A percentile compares a stretch with the other conserved stretches of the same genome.
Conservation (phyloP, 371 early-diverging fungal genomes). For the Mortierella sp. region DNA sequence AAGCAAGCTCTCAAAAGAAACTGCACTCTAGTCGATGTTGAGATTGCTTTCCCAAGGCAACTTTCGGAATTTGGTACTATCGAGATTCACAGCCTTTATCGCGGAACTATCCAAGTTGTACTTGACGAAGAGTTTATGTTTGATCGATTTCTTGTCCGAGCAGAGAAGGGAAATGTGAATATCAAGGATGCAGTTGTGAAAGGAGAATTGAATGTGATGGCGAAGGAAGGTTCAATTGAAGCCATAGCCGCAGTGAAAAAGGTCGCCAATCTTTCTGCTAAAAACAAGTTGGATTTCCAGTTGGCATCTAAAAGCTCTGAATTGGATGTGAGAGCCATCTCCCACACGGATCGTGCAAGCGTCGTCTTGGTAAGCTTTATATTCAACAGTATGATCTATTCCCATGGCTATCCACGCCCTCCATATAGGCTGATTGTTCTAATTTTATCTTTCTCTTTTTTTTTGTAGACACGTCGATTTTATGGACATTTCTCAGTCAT, state of each 20-base stretch:
- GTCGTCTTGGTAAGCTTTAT: background rate
- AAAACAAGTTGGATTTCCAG: background rate
- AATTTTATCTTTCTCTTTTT: background rate
- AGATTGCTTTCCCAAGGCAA: constrained; percentile 14
- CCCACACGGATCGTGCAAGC: background rate
- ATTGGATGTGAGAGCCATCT: background rate
- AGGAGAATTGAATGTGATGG: background rate
- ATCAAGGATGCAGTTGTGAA: background rate
- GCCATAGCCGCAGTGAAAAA: background rate
- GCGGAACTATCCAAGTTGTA: constrained; percentile 4
- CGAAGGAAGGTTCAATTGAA: constrained; percentile 6
- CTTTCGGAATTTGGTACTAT: background rate
- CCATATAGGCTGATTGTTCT: too few species aligned
- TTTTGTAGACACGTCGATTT: background rate
- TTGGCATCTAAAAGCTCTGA: background rate
- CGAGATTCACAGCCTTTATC: constrained; percentile 5
- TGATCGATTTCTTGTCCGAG: background rate
- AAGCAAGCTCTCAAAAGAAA: constrained; percentile 4
- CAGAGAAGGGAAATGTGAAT: background rate
- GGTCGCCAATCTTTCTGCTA: background rate
- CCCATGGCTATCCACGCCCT: too few species aligned
- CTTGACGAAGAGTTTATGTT: background rate
- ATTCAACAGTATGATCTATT: too few species aligned
- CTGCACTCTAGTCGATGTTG: constrained; percentile 9
- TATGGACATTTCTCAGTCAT: constrained; percentile 6